Evolutionary conservation across 495 filamentous ascomycete genomes (phyloP), one percentile per base, ranked within the genome.

Genomic region (Penicillium desertorum): DNA sequence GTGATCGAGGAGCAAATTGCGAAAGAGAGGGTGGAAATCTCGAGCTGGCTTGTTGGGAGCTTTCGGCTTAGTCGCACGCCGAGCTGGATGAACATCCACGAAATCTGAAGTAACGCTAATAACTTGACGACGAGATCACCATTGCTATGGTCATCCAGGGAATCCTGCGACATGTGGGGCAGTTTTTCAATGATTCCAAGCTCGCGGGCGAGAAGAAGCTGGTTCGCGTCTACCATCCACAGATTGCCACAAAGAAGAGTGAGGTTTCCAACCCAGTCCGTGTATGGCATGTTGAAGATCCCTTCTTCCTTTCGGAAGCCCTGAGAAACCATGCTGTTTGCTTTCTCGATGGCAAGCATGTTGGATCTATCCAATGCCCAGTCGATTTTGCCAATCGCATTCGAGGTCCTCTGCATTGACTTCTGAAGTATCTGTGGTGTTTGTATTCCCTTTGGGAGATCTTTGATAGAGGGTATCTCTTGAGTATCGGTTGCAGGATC

Each of bases 171-270:
- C 25, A 54, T 9, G 3, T 4, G 30, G 22, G 51, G 51, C 5
- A 54, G 25, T 22, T 22, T 29, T 5, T 45, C 51, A n/a, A 44
- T 42, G 4, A 54, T 54, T 12, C 51, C 51, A 9, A 29, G 20
- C 51, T 54, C 50, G 7, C 50, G 50, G 8, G 25, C 51, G 23
- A 54, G 23, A 9, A 54, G 51, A 17, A 54, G 51, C 22, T 54
- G 23, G 7, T 32, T 54, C 5, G 23, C 51, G 22, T 54, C 39
- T 8, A 54, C 7, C 4, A 44, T 25, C 51, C 51, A 54, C 4
- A 45, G 2, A 30, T 44, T 32, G 3, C 51, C 39, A 12, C 29
- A 22, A 12, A 37, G 47, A 9, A 36, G 12, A 22, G 19, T 16
- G 6, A 37, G 19, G 9, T 36, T 50, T 8, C 10, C 2, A 37